A percentile compares a stretch with the other conserved stretches of the same genome.
Evolutionary conservation across 805 yeast species (phyloP).

Genomic region (Osmozyma mogii): DNA sequence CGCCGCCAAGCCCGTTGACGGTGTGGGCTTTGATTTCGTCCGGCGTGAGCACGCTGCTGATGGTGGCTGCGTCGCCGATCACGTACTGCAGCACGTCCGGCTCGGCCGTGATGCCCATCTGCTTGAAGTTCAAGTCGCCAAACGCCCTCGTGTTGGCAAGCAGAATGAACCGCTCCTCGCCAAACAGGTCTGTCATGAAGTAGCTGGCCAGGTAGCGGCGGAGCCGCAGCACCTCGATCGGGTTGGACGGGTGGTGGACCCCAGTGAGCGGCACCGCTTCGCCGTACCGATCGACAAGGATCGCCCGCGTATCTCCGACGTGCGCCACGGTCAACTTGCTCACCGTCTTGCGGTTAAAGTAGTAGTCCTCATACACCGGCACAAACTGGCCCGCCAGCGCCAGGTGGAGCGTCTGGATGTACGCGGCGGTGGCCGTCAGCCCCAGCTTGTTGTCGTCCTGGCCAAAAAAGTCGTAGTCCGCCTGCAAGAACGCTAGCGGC

Average conservation of each 20-base stretch:
- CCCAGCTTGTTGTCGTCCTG: constrained; percentile 42
- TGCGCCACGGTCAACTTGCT: constrained; percentile 75
- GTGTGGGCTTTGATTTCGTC: constrained; percentile 29
- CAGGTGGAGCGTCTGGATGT: constrained; percentile 41
- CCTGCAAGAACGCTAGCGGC: constrained; percentile 53
- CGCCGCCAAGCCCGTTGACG: constrained; percentile 58
- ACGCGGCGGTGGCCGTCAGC: constrained; percentile 65
- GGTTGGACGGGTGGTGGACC: constrained; percentile 82
- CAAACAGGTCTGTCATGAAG: constrained; percentile 82
- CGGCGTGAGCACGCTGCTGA: constrained; percentile 29
- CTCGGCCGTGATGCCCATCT: constrained; percentile 83
- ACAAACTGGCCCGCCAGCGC: constrained; percentile 19
- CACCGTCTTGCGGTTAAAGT: constrained; percentile 59
- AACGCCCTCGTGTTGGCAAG: constrained; percentile 91
- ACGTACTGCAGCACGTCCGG: constrained; percentile 73
- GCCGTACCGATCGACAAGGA: constrained; percentile 77
- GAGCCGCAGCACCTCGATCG: constrained; percentile 66
- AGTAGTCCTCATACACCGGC: constrained; percentile 32
- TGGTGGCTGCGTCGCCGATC: constrained; percentile 46
- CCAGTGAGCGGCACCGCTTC: constrained; percentile 70
- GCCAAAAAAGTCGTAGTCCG: constrained; percentile 55
- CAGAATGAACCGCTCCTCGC: constrained; percentile 75
- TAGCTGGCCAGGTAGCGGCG: constrained; percentile 52
- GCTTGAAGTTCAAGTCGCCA: constrained; percentile 79
- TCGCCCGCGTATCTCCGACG: constrained; percentile 86